A percentile compares a stretch with the other conserved stretches of the same genome.
Conservation (phyloP, 768 basidiomycete species). For the Lentinula edodes region DNA sequence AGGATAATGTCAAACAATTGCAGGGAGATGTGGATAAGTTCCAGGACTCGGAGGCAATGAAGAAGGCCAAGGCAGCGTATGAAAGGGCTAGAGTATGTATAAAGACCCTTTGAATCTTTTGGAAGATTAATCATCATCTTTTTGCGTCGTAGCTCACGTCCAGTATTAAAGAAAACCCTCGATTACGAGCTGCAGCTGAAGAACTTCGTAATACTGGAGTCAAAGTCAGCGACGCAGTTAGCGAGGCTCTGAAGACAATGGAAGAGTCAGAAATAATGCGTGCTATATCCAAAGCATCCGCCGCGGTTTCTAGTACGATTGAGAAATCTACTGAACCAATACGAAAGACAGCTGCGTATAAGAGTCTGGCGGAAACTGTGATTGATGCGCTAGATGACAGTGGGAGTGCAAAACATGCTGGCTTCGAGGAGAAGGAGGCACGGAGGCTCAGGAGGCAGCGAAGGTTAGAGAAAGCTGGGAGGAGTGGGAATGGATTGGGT, state of each 20-base stretch:
- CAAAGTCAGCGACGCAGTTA: constrained; percentile 90
- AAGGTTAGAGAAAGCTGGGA: constrained; percentile 83
- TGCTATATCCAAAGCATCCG: constrained; percentile 77
- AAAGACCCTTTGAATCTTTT: neutral
- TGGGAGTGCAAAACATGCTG: constrained; percentile 88
- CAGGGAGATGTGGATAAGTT: constrained; percentile 97
- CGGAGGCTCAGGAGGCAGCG: constrained; percentile 74
- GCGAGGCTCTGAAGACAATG: constrained; percentile 86
- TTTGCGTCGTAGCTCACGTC: constrained; percentile 61
- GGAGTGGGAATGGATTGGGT: constrained; percentile 47
- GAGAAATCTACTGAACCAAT: constrained; percentile 93
- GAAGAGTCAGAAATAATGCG: constrained; percentile 94
- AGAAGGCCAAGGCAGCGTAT: constrained; percentile 84
- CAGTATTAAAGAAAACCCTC: constrained; percentile 94
- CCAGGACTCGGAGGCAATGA: constrained; percentile 96
- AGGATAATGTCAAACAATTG: constrained; percentile 95
- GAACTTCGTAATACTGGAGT: constrained; percentile 87
- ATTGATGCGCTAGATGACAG: constrained; percentile 93
- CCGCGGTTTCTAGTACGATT: constrained; percentile 81
- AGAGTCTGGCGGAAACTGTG: constrained; percentile 81
- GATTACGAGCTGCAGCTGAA: constrained; percentile 86
- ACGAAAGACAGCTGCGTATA: constrained; percentile 93
- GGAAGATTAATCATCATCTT: constrained; percentile 4
- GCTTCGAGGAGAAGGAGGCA: constrained; percentile 93
- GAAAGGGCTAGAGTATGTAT: constrained; percentile 86